phyloP scores from a whole-genome alignment of 495 filamentous ascomycete species.

The Neurospora intermedia region DNA sequence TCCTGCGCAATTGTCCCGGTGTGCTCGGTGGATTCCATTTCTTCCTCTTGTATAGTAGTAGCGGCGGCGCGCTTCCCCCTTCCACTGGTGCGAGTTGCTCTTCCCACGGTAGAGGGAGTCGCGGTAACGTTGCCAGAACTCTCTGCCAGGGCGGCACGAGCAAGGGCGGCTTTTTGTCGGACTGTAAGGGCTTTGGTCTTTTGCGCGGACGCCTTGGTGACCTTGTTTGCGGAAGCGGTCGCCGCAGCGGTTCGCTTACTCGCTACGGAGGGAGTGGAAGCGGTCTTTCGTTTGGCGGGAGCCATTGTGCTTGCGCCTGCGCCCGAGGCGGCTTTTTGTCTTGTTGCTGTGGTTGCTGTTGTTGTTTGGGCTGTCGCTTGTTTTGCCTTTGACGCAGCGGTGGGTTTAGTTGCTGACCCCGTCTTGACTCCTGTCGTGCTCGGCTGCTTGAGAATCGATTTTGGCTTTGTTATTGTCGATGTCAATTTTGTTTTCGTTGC shows the following conservation, averaged over 20 bases:
- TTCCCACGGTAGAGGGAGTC: constrained; percentile 20
- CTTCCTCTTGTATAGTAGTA: constrained; percentile 23
- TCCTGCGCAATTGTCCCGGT: constrained; percentile 11
- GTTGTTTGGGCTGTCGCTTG: background rate
- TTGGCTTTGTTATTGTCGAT: background rate
- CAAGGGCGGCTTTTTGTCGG: background rate
- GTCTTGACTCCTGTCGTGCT: background rate
- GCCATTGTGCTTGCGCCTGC: constrained; percentile 22
- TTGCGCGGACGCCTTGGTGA: constrained; percentile 23
- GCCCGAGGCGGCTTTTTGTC: constrained; percentile 3
- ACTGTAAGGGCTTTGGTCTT: constrained; percentile 9
- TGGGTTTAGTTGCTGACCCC: background rate
- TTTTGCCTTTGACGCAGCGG: background rate
- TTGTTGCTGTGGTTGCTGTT: background rate
- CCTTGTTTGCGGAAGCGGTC: constrained; percentile 23
- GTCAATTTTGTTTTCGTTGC: constrained; percentile 15
- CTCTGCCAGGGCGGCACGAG: constrained; percentile 34
- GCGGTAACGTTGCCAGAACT: constrained; percentile 28
- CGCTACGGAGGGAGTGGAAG: background rate
- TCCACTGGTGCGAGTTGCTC: constrained; percentile 15
- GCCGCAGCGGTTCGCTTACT: constrained; percentile 8
- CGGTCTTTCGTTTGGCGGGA: constrained; percentile 29
- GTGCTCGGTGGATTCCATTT: constrained; percentile 1
- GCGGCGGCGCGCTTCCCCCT: constrained; percentile 27
- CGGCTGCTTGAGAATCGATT: background rate